Conservation (phyloP, 495 filamentous ascomycete species). For the Apodospora peruviana region DNA sequence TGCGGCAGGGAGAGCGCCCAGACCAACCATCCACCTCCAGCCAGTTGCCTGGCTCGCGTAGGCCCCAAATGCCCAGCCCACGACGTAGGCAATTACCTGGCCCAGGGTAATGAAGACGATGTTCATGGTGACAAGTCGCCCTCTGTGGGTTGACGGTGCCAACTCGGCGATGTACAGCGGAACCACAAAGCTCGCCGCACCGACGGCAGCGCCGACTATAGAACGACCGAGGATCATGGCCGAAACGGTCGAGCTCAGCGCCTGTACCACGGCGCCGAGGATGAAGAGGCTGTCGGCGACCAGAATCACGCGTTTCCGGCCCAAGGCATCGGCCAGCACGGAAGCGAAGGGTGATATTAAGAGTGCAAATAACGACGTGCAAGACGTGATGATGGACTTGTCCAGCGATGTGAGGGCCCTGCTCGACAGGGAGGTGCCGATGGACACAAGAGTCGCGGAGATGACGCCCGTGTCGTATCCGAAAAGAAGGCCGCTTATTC, state of each 20-base stretch:
- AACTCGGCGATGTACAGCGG: constrained; percentile 86
- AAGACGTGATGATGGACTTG: constrained; percentile 79
- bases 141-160: constrained; percentile 67
- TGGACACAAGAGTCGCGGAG: constrained; percentile 77
- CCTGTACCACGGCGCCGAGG: constrained; percentile 67
- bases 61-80: constrained; percentile 62
- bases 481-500: constrained; percentile 81
- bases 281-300: constrained; percentile 74
- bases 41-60: constrained; percentile 44
- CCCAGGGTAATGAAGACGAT: constrained; percentile 79
- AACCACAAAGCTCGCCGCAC: constrained; percentile 73
- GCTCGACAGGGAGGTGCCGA: constrained; percentile 66
- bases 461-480: constrained; percentile 89
- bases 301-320: constrained; percentile 72
- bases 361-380: constrained; percentile 74
- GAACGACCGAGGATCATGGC: constrained; percentile 74
- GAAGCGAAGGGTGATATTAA: constrained; percentile 72
- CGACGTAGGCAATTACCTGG: constrained; percentile 78
- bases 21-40: constrained; percentile 88
- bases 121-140: constrained; percentile 70
- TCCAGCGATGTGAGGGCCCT: constrained; percentile 65
- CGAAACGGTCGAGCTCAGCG: constrained; percentile 53
- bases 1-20: constrained; percentile 72
- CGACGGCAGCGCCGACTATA: constrained; percentile 77
- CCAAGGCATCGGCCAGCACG: constrained; percentile 65